Percentiles rank a stretch among this genome's conserved stretches.
Conservation (phyloP, 2,329 filamentous ascomycete species). For the Ophiocordyceps unilateralis region DNA sequence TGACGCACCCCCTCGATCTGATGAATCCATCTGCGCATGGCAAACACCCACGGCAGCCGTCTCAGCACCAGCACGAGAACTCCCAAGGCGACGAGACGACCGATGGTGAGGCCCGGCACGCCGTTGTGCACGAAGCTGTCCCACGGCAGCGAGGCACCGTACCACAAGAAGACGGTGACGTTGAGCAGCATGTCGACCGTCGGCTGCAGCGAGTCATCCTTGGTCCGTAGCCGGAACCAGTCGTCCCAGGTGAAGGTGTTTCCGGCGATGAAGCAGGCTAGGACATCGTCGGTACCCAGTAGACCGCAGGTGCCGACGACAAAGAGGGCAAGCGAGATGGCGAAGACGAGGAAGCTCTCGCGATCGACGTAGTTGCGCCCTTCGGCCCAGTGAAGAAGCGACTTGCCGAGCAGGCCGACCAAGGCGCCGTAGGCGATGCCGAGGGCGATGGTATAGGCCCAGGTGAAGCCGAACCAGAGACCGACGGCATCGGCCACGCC, state of each 20-base stretch:
- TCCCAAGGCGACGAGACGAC: conserved; percentile 56
- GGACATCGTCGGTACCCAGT: conserved; percentile 74
- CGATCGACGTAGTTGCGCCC: conserved; percentile 66
- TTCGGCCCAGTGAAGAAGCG: conserved; percentile 71
- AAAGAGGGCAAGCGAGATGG: conserved; percentile 70
- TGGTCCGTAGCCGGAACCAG: conserved; percentile 79
- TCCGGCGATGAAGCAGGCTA: conserved; percentile 84
- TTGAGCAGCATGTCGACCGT: conserved; percentile 93
- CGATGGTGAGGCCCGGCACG: conserved; percentile 45
- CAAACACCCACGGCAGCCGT: conserved; percentile 59
- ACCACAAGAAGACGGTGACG: conserved; percentile 78
- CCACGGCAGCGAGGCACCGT: conserved; percentile 76
- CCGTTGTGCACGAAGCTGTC: conserved; percentile 44
- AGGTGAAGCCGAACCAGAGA: conserved; percentile 72
- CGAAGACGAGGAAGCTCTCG: conserved; percentile 77
- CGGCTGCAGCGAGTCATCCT: conserved; percentile 82
- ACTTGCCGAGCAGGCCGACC: conserved; percentile 68
- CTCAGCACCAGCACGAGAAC: conserved; percentile 62
- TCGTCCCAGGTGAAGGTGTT: conserved; percentile 88
- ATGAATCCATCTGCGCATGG: conserved; percentile 56
- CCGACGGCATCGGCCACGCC: conserved; percentile 52
- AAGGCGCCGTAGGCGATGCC: conserved; percentile 61
- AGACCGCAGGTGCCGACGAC: conserved; percentile 75
- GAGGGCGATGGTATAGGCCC: conserved; percentile 66
- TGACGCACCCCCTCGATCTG: conserved; percentile 62